These are phyloP conservation scores for Penicillium sp. DNA, from an alignment of 2,329 filamentous ascomycete species.

Conservation along the genomic window DNA sequence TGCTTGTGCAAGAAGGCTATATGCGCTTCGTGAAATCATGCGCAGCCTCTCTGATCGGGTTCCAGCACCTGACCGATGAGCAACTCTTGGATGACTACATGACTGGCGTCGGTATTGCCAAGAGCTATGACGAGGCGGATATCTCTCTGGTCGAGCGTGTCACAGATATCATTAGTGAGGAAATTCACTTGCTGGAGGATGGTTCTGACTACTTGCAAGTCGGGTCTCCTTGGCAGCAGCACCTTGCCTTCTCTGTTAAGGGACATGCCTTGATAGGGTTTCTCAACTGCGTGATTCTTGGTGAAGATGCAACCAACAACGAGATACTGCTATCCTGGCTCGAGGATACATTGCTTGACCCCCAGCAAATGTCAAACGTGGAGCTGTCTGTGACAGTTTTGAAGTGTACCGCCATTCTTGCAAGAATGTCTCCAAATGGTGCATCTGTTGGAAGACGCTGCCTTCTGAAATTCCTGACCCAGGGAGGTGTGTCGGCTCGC, in stretches of 20 bases:
- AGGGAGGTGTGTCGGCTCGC: slow-evolving; percentile 66
- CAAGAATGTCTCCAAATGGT: slow-evolving; percentile 69
- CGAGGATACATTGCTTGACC: slow-evolving; percentile 75
- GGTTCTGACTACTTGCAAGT: slow-evolving; percentile 87
- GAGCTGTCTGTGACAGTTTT: slow-evolving; percentile 75
- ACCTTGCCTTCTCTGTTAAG: slow-evolving; percentile 81
- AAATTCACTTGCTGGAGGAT: slow-evolving; percentile 83
- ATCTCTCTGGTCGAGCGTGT: slow-evolving; percentile 56
- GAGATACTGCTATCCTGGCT: slow-evolving; percentile 82
- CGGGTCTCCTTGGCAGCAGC: slow-evolving; percentile 82
- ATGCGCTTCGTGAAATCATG: slow-evolving; percentile 79
- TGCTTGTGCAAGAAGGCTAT: slow-evolving; percentile 86
- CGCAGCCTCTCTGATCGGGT: slow-evolving; percentile 69
- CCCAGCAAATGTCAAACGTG: slow-evolving; percentile 77
- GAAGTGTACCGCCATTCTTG: slow-evolving; percentile 77
- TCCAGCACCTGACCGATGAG: slow-evolving; percentile 57
- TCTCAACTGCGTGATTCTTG: slow-evolving; percentile 78
- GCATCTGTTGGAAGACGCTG: slow-evolving; percentile 75
- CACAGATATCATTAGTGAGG: slow-evolving; percentile 71
- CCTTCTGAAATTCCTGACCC: slow-evolving; percentile 83
- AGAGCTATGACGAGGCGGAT: slow-evolving; percentile 41
- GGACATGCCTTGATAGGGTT: slow-evolving; percentile 78
- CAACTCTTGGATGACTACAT: slow-evolving; percentile 75
- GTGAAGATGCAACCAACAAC: slow-evolving; percentile 76
- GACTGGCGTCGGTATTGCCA: slow-evolving; percentile 53